Base-by-base conservation (phyloP, 163 green algal genomes). In the Chlorella variabilis region DNA sequence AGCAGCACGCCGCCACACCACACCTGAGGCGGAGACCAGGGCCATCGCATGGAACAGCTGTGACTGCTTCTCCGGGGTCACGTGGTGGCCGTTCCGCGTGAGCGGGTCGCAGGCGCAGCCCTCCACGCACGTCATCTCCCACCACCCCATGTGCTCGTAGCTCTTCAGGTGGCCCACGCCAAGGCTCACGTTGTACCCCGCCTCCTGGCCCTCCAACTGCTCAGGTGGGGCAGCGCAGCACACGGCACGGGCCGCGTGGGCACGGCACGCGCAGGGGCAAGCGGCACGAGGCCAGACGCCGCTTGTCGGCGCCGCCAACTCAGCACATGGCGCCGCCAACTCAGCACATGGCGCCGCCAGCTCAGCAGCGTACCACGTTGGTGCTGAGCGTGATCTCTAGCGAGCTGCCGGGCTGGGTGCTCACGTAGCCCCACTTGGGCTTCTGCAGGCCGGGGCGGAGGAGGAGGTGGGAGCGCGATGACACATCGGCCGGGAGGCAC, bases 391-490 rank as follows among this genome's bases (percentile, higher is more conserved):
- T 67, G 29, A 38, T 4, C n/a, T 18, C 4, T 4, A 67, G 59
- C 27, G 59, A 67, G 59, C 59, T 67, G 59, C 59, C 59, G 3
- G 59, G 59, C 59, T 67, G 7, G 29, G 27, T 67, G 59, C 59
- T 67, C n/a, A 67, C 59, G 29, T 67, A 67, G 29, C 59, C 59
- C 59, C 59, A 67, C 29, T 67, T 67, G 27, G 59, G 59, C 59
- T 67, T 67, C 59, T 67, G 59, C 59, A 54, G 11, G 45, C 15
- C 45, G 23, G 54, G 18, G 5, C 15, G 18, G 15, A 54, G 15
- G 15, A 11, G 45, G 45, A 15, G 45, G 45, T 15, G 45, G 45
- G 45, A 54, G 15, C 11, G 45, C 45, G 11, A 54, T 15, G 15
- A 54, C 45, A 23, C 45, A 54, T 54, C 11, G 15, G 45, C 45